Evolutionary conservation across 1,284 basidiomycete genomes (phyloP).

Genomic region (Cutaneotrichosporon sp.): DNA sequence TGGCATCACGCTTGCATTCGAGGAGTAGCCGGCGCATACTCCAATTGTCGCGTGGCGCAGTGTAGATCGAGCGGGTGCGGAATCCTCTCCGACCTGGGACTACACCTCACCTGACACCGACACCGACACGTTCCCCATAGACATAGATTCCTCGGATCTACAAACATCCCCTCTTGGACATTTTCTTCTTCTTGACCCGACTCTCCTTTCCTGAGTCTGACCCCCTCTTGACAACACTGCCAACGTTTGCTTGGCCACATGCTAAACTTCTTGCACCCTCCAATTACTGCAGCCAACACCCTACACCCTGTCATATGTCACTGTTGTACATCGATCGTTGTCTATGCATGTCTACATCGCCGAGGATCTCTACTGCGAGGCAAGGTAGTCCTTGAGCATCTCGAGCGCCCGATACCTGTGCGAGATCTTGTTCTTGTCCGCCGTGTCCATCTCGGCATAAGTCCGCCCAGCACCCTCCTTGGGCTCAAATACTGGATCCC

Average conservation of each 20-base stretch:
- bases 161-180: too few species aligned
- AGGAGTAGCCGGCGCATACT: not conserved
- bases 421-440: conserved; percentile 81
- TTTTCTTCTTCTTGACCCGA: too few species aligned
- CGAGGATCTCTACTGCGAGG: conserved; percentile 16
- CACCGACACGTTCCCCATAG: too few species aligned
- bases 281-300: not conserved
- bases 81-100: too few species aligned
- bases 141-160: too few species aligned
- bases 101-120: too few species aligned
- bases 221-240: too few species aligned
- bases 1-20: not conserved
- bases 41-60: too few species aligned
- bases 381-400: conserved; percentile 68
- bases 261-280: too few species aligned
- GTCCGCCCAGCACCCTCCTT: conserved; percentile 50
- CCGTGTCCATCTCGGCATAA: conserved; percentile 88
- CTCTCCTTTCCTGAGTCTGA: too few species aligned
- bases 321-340: not conserved
- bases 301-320: not conserved
- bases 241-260: too few species aligned
- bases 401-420: conserved; percentile 84
- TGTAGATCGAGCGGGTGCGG: too few species aligned
- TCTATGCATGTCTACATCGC: not conserved
- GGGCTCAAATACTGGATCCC: conserved; percentile 88